Evolutionary conservation across 192 early-diverging fungal genomes (phyloP), one percentile per base, ranked within the genome.

Genomic region (Pilobolus umbonatus): DNA sequence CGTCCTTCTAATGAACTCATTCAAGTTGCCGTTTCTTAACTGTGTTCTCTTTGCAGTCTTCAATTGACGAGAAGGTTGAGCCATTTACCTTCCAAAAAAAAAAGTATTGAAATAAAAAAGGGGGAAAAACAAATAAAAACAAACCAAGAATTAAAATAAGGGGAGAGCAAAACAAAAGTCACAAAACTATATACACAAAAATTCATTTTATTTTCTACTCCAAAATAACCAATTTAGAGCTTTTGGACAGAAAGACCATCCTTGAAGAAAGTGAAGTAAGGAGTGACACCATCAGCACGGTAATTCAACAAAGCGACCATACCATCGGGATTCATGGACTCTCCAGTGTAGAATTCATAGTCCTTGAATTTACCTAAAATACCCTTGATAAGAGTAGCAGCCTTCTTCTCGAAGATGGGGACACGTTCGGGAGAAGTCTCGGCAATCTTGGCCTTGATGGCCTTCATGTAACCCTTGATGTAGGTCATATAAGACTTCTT

Each of bases 401-500:
- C 82, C 47, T 82, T 78, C 58, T 69, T 63, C 80, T 92, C 80
- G 65, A 92, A 95, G 2, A 32, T 61, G 15, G 73, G 72, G 29
- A 81, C 65, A 34, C 78, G 73, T 34, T 89, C 83, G 28, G 85
- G 78, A 65, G 85, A 76, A 63, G 44, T 64, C 69, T 77, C 72
- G 48, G 68, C 21, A 28, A 92, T 67, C 67, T 84, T 73, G 7
- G 63, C 75, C 81, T 84, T 81, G 65, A 96, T 26, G 10, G 68
- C 64, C 90, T 94, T 94, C 80, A 96, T 78, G 86, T 94, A 96
- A 55, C 85, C 88, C 86, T 96, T 94, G 70, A 94, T 84, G 80
- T 96, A 94, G 72, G 74, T 67, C 79, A 82, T 85, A 82, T 87
- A 94, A 29, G 80, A 76, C 87, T 94, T 93, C 84, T 96, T 96